A percentile compares a stretch with the other conserved stretches of the same genome.
phyloP scores from a whole-genome alignment of 306 rosid species.

The Glycine latifolia region DNA sequence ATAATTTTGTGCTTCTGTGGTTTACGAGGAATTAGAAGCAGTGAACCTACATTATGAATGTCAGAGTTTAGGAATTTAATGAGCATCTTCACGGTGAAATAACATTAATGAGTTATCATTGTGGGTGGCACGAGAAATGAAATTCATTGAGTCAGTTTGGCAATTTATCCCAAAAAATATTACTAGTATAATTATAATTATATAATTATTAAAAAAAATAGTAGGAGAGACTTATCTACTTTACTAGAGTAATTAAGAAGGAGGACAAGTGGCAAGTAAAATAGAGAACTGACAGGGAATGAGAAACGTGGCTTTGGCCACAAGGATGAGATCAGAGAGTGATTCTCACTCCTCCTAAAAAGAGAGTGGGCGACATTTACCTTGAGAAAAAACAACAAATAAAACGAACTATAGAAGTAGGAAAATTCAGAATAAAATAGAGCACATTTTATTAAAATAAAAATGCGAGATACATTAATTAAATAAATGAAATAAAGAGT shows the following conservation, averaged over 20 bases:
- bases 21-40: constrained; percentile 42
- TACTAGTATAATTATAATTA: too few species aligned
- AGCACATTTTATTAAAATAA: too few species aligned
- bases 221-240: too few species aligned
- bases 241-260: constrained; percentile 27
- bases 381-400: neutral
- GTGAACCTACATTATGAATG: constrained; percentile 34
- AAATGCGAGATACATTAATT: too few species aligned
- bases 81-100: constrained; percentile 17
- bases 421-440: neutral
- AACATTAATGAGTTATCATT: constrained; percentile 42
- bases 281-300: constrained; percentile 32
- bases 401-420: neutral
- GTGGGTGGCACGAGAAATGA: neutral
- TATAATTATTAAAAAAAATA: too few species aligned
- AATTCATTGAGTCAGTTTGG: neutral
- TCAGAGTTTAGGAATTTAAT: constrained; percentile 14
- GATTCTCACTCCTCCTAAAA: too few species aligned
- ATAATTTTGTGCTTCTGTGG: neutral
- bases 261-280: constrained; percentile 51
- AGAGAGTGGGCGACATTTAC: neutral
- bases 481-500: too few species aligned
- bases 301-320: constrained; percentile 40
- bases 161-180: too few species aligned
- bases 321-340: too few species aligned